Evolutionary conservation across 129 eudicot species (phyloP).

Genomic region (Flaveria linearis): DNA sequence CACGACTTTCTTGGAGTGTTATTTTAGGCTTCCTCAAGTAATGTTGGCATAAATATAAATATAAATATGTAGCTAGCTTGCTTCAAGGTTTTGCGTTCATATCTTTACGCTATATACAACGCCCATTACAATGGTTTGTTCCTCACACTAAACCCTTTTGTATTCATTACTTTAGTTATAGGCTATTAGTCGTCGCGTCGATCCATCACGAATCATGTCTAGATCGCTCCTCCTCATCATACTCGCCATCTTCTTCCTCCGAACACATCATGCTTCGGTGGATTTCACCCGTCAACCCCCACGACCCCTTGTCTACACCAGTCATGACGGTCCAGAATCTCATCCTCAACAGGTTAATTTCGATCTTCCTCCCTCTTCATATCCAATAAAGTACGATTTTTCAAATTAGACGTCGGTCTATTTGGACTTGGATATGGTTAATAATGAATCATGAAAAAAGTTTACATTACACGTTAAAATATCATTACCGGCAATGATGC

Average conservation of each 20-base stretch:
- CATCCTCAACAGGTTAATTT: constrained; percentile 64
- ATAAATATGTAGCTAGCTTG: background rate
- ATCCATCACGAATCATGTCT: constrained; percentile 8
- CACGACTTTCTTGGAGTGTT: background rate
- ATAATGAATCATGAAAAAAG: no score
- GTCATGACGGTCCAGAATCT: constrained; percentile 44
- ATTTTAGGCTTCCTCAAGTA: background rate
- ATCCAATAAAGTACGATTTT: no score
- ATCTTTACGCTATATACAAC: no score
- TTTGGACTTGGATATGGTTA: no score
- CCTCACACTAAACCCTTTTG: background rate
- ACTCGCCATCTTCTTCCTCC: constrained; percentile 4
- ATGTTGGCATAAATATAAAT: background rate
- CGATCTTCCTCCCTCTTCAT: background rate
- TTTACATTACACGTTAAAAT: no score
- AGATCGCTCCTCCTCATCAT: background rate
- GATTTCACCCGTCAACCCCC: constrained; percentile 49
- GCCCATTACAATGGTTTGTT: no score
- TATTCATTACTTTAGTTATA: background rate
- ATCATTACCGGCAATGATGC: no score
- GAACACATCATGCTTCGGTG: constrained; percentile 12
- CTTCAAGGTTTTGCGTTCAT: background rate
- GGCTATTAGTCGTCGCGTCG: background rate
- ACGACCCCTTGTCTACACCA: constrained; percentile 48
- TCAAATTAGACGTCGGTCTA: no score